phyloP scores from a whole-genome alignment of 805 yeast genomes.

The Candida insectalens region DNA sequence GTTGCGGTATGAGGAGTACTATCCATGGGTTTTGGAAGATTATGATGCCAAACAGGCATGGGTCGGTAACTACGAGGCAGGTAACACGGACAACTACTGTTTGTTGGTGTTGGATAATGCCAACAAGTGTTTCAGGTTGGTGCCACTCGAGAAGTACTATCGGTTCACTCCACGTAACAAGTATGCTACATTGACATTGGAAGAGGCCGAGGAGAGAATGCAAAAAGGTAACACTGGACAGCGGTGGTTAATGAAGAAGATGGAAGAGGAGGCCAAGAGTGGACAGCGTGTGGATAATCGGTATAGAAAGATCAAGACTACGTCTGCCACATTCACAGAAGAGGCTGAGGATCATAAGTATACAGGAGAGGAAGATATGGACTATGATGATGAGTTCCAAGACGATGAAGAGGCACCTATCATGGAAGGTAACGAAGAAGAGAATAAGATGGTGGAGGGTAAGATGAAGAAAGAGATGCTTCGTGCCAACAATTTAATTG shows the following conservation, averaged over 20 bases:
- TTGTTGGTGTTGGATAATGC: slow-evolving; percentile 75
- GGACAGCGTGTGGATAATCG: slow-evolving; percentile 42
- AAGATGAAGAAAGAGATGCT: slow-evolving; percentile 80
- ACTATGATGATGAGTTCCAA: slow-evolving; percentile 93
- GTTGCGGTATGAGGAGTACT: slow-evolving; percentile 88
- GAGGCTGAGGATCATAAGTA: slow-evolving; percentile 27
- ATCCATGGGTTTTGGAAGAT: slow-evolving; percentile 98
- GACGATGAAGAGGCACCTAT: slow-evolving; percentile 99
- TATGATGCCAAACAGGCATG: slow-evolving; percentile 89
- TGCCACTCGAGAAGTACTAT: slow-evolving; percentile 92
- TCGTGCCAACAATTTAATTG: slow-evolving; percentile 62
- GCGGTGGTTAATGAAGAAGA: slow-evolving; percentile 92
- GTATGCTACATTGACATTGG: slow-evolving; percentile 87
- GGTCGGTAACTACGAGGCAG: slow-evolving; percentile 95
- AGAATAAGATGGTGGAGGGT: slow-evolving; percentile 79
- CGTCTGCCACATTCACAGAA: slow-evolving; percentile 23
- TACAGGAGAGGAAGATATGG: slow-evolving; percentile 78
- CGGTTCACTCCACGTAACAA: slow-evolving; percentile 88
- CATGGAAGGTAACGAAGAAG: slow-evolving; percentile 93
- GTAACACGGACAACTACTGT: slow-evolving; percentile 74
- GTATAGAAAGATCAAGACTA: slow-evolving; percentile 33
- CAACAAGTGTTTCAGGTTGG: slow-evolving; percentile 70
- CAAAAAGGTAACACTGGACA: slow-evolving; percentile 65
- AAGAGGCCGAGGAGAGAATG: slow-evolving; percentile 95
- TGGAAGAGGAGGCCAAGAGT: slow-evolving; percentile 56